Percentiles rank a stretch among this genome's conserved stretches.
phyloP scores from a whole-genome alignment of 2,329 filamentous ascomycete species.

The Arthrobotrys sphaeroides region DNA sequence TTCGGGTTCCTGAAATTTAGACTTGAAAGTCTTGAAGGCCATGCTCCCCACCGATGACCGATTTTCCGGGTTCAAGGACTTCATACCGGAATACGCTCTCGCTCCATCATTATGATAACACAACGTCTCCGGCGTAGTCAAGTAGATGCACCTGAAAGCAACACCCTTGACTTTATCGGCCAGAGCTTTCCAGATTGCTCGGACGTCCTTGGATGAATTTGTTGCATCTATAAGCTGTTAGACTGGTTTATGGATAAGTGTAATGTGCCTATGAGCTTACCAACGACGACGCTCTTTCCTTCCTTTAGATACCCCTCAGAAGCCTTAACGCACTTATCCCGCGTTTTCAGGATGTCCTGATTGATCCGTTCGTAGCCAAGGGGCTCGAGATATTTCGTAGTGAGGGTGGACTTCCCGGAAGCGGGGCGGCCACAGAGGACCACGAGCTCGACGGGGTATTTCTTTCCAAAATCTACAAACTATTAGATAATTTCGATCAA shows the following conservation, averaged over 20 bases:
- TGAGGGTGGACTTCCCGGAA: slow-evolving; percentile 91
- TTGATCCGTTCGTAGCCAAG: slow-evolving; percentile 86
- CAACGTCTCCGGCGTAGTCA: slow-evolving; percentile 75
- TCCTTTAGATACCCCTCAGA: slow-evolving; percentile 73
- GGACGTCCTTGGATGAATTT: slow-evolving; percentile 82
- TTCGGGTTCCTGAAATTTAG: slow-evolving; percentile 77
- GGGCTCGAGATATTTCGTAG: slow-evolving; percentile 78
- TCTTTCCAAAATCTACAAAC: slow-evolving; percentile 65
- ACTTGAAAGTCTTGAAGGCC: slow-evolving; percentile 80
- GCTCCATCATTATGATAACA: slow-evolving; percentile 89
- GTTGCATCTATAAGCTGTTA: slow-evolving; percentile 77
- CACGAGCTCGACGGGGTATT: slow-evolving; percentile 76
- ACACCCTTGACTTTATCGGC: slow-evolving; percentile 73
- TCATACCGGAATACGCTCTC: slow-evolving; percentile 62
- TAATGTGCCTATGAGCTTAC: slow-evolving; percentile 63
- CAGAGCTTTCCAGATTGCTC: slow-evolving; percentile 79
- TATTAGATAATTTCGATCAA: slow-evolving; percentile 6
- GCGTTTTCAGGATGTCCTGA: slow-evolving; percentile 83
- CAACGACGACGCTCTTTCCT: slow-evolving; percentile 77
- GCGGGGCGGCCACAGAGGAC: slow-evolving; percentile 89
- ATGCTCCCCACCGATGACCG: slow-evolving; percentile 77
- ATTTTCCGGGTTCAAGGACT: slow-evolving; percentile 76
- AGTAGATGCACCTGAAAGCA: slow-evolving; percentile 84
- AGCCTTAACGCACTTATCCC: slow-evolving; percentile 73
- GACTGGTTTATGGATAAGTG: slow-evolving; percentile 15